Evolutionary conservation across 352 stramenopile species (phyloP).

Genomic region (Globisporangium megalacanthum): DNA sequence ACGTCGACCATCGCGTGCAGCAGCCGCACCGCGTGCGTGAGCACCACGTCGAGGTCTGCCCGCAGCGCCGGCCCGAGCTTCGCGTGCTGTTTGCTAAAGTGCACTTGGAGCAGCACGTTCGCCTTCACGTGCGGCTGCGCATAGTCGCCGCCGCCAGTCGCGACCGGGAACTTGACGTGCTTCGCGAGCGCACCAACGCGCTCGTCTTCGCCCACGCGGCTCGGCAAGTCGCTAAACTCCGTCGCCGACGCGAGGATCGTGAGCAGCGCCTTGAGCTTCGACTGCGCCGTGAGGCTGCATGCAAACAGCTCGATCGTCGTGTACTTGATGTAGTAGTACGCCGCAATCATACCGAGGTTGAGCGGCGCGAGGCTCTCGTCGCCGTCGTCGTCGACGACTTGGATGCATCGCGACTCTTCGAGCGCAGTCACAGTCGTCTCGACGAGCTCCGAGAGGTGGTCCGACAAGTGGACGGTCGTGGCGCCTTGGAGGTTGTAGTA

Average conservation of each 20-base stretch:
- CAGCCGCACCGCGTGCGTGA: constrained; percentile 91
- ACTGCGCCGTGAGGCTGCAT: constrained; percentile 94
- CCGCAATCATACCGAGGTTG: constrained; percentile 99
- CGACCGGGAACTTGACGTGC: constrained; percentile 91
- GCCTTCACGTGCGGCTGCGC: constrained; percentile 95
- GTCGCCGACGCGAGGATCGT: constrained; percentile 96
- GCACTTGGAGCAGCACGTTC: constrained; percentile 95
- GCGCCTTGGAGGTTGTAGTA: constrained; percentile 98
- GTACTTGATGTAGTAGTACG: constrained; percentile 99
- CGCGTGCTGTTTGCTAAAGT: constrained; percentile 94
- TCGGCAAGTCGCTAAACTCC: constrained; percentile 94
- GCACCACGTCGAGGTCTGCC: constrained; percentile 89
- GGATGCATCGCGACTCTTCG: constrained; percentile 95
- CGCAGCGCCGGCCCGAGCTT: constrained; percentile 90
- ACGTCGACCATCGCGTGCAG: constrained; percentile 99
- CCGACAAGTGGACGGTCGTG: constrained; percentile 91
- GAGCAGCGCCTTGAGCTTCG: constrained; percentile 94
- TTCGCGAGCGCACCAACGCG: constrained; percentile 91
- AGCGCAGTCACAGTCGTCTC: constrained; percentile 96
- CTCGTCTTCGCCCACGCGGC: constrained; percentile 93
- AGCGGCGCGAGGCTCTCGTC: constrained; percentile 92
- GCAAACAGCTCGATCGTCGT: constrained; percentile 99
- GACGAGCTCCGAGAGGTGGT: constrained; percentile 98
- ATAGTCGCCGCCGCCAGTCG: constrained; percentile 77
- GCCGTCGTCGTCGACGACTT: constrained; percentile 91